Conservation (phyloP, 371 early-diverging fungal genomes). For the Encephalitozoon romaleae region DNA sequence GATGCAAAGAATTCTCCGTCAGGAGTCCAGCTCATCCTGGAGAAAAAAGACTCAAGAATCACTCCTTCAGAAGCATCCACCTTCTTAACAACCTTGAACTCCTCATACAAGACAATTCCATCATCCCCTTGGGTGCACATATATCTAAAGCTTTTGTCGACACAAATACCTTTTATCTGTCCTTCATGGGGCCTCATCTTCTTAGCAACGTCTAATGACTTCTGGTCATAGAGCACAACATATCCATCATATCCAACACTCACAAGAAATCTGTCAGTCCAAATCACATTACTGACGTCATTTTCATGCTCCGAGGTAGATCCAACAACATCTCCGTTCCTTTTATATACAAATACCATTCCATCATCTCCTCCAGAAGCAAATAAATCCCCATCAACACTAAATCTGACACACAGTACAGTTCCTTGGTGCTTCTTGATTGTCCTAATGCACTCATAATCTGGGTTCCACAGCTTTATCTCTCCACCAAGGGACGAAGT, state of each 20-base stretch:
- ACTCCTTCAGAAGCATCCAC: conserved; percentile 39
- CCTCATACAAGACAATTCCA: conserved; percentile 47
- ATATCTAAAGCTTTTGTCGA: conserved; percentile 27
- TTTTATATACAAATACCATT: conserved; percentile 42
- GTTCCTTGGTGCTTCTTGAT: conserved; percentile 54
- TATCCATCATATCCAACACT: conserved; percentile 56
- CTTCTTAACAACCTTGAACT: conserved; percentile 10
- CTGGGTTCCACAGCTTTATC: conserved; percentile 37
- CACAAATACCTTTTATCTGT: conserved; percentile 48
- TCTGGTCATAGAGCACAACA: conserved; percentile 41
- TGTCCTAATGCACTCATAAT: not conserved
- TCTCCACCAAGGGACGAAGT: conserved; percentile 39
- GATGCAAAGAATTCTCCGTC: conserved; percentile 53
- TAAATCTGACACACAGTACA: conserved; percentile 53
- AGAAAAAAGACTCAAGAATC: conserved; percentile 56
- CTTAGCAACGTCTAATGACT: conserved; percentile 3
- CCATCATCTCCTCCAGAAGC: conserved; percentile 58
- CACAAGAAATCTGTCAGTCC: conserved; percentile 41
- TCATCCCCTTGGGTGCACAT: conserved; percentile 53
- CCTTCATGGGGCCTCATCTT: conserved; percentile 41
- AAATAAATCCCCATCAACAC: conserved; percentile 34
- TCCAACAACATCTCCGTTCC: conserved; percentile 13
- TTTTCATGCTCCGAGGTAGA: conserved; percentile 37
- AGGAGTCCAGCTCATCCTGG: conserved; percentile 54
- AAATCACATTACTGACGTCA: conserved; percentile 49